Evolutionary conservation across 2,329 filamentous ascomycete genomes (phyloP).

Genomic region (Fusarium sp.): DNA sequence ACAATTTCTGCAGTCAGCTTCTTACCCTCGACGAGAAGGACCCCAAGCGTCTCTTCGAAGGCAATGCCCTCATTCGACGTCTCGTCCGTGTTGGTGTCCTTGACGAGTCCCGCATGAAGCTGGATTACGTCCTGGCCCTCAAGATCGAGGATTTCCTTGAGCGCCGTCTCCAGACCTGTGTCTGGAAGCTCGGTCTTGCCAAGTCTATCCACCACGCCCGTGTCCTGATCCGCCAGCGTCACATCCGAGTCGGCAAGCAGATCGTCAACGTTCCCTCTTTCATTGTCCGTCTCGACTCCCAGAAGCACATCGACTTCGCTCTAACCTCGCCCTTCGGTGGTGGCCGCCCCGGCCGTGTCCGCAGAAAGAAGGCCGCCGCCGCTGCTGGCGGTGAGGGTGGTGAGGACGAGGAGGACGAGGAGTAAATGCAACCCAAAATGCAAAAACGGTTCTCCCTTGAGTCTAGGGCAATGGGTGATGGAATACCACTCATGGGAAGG

Average conservation of each 20-base stretch:
- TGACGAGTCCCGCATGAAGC: conserved; percentile 99
- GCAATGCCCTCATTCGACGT: conserved; percentile 99
- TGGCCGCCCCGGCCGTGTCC: conserved; percentile 95
- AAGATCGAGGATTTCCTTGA: conserved; percentile 99
- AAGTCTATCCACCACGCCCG: conserved; percentile 99
- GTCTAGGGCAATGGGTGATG: conserved; percentile 51
- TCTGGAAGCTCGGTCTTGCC: conserved; percentile 99
- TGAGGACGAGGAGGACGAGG: conserved; percentile 90
- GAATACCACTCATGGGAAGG: conserved; percentile 58
- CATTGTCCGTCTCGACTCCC: conserved; percentile 99
- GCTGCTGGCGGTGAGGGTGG: conserved; percentile 86
- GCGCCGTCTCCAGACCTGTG: conserved; percentile 99
- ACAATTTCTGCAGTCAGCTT: conserved; percentile 82
- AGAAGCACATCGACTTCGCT: conserved; percentile 99
- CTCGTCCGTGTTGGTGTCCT: conserved; percentile 99
- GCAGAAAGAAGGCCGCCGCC: conserved; percentile 99
- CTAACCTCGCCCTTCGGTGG: conserved; percentile 98
- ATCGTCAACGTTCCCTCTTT: conserved; percentile 99
- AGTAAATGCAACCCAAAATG: conserved; percentile 64
- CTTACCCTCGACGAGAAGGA: conserved; percentile 99
- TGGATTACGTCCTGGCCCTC: conserved; percentile 99
- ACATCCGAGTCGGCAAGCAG: conserved; percentile 99
- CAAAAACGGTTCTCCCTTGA: conserved; percentile 51
- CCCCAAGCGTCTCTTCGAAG: conserved; percentile 99
- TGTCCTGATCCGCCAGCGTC: conserved; percentile 99